phyloP scores from a whole-genome alignment of 2,329 filamentous ascomycete genomes.

The Allantophomopsis cytisporea region DNA sequence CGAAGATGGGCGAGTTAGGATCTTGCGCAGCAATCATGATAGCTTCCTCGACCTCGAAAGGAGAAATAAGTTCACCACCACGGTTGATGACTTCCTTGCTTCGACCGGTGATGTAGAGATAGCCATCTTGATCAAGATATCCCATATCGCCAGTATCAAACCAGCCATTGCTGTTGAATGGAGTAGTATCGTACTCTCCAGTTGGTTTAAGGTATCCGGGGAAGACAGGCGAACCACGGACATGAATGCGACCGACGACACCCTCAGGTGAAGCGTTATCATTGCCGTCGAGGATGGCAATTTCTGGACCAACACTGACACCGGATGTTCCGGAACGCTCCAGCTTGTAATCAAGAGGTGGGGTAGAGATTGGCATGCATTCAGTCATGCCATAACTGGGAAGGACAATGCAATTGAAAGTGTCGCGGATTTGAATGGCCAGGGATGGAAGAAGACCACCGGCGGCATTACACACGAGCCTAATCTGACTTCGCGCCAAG shows the following conservation, averaged over 20 bases:
- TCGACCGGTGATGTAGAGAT: conserved; percentile 80
- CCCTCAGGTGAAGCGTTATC: conserved; percentile 17
- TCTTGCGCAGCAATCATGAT: conserved; percentile 31
- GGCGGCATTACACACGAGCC: conserved; percentile 41
- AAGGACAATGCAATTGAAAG: conserved; percentile 35
- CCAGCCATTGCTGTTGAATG: conserved; percentile 52
- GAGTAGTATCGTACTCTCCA: conserved; percentile 23
- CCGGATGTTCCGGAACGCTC: conserved; percentile 39
- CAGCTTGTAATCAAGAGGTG: conserved; percentile 34
- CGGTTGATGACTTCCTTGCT: conserved; percentile 52
- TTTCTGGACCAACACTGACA: conserved; percentile 33
- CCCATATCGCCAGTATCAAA: conserved; percentile 85
- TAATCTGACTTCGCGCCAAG: conserved; percentile 27
- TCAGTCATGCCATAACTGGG: conserved; percentile 48
- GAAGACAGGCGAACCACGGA: conserved; percentile 36
- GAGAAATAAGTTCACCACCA: conserved; percentile 43
- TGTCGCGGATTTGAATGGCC: conserved; percentile 31
- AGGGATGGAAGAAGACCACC: conserved; percentile 37
- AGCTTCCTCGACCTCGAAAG: conserved; percentile 44
- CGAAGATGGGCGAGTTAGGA: conserved; percentile 26
- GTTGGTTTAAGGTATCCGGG: conserved; percentile 28
- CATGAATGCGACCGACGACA: conserved; percentile 31
- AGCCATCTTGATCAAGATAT: conserved; percentile 58
- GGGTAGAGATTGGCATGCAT: conserved; percentile 44
- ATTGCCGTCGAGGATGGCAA: conserved; percentile 31